Conservation (phyloP, 192 early-diverging fungal genomes). For the Backusella macrospora region DNA sequence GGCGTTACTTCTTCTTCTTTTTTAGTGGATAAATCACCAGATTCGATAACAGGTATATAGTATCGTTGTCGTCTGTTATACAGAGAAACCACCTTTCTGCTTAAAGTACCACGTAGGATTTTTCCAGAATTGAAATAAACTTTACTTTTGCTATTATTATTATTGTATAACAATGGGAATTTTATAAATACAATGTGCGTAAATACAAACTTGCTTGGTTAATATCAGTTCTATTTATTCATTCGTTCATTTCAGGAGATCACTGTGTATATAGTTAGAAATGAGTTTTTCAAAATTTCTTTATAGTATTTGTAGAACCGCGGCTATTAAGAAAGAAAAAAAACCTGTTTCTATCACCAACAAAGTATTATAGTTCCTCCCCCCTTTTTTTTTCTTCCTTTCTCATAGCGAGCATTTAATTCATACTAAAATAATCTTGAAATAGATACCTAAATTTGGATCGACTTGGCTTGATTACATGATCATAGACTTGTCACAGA, state of each 20-base stretch:
- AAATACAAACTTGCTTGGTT: not conserved
- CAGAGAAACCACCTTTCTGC: too few species aligned
- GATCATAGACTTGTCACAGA: too few species aligned
- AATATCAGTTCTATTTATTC: conserved; percentile 3
- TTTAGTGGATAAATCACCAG: too few species aligned
- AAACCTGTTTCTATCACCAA: conserved; percentile 1
- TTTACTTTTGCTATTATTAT: too few species aligned
- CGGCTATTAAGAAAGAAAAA: not conserved
- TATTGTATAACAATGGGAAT: too few species aligned
- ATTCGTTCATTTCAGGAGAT: not conserved
- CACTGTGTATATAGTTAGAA: not conserved
- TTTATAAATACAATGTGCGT: too few species aligned
- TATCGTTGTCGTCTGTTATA: too few species aligned
- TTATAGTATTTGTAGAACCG: not conserved
- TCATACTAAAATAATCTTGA: not conserved
- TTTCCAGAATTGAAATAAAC: too few species aligned
- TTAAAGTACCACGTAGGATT: too few species aligned
- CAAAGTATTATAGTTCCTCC: not conserved
- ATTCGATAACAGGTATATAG: too few species aligned
- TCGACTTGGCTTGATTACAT: too few species aligned
- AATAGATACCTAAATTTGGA: not conserved
- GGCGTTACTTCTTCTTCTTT: too few species aligned
- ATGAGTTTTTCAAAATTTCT: not conserved
- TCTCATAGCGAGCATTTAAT: not conserved
- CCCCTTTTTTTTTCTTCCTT: not conserved